Conservation (phyloP, 2,329 filamentous ascomycete genomes). For the Ophiostoma australiae region DNA sequence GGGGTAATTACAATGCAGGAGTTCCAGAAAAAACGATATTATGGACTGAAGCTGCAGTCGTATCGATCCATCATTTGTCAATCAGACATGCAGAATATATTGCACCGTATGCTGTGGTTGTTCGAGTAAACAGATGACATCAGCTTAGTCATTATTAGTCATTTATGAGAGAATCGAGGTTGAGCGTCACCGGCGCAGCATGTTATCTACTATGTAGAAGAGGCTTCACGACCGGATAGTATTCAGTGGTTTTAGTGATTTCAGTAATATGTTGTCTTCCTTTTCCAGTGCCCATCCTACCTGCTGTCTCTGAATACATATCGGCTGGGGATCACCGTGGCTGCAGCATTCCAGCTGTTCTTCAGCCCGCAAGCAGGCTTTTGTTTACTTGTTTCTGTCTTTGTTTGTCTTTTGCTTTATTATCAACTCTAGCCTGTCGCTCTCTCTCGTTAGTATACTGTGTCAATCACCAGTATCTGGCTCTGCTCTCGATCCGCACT, state of each 20-base stretch:
- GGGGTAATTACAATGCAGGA: no score
- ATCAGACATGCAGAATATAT: not conserved
- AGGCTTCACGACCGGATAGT: no score
- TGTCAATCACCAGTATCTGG: not conserved
- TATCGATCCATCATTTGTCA: not conserved
- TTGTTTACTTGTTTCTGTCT: not conserved
- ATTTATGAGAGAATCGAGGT: not conserved
- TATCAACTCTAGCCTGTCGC: no score
- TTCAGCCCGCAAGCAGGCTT: not conserved
- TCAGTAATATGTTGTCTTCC: not conserved
- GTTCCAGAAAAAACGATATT: no score
- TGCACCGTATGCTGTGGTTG: no score
- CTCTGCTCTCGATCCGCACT: not conserved
- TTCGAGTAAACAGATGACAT: not conserved
- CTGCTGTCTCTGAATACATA: not conserved
- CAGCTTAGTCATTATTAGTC: slow-evolving; percentile 2
- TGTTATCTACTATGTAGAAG: no score
- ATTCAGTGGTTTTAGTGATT: no score
- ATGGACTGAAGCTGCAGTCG: not conserved
- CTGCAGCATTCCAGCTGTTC: not conserved
- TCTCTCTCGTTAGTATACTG: not conserved
- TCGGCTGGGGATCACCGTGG: not conserved
- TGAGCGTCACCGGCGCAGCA: no score
- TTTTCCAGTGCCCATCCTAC: not conserved
- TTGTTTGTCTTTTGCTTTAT: no score